These are phyloP conservation scores for Melaleuca alternifolia DNA, from an alignment of 345 rosid species.

Conservation along the genomic window DNA sequence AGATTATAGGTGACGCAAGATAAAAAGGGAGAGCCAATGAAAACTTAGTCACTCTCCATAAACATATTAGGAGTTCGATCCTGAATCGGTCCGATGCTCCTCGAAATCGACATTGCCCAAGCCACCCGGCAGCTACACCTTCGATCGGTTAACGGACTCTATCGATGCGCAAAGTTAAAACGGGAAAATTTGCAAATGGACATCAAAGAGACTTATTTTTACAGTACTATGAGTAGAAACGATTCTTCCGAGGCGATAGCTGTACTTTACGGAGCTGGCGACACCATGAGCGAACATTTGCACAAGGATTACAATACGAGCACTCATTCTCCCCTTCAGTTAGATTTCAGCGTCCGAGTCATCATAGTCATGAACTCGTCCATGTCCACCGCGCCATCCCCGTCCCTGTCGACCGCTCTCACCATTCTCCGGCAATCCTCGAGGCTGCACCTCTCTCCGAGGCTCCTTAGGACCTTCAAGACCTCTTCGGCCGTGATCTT, in stretches of 20 bases:
- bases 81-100: neutral
- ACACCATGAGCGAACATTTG: neutral
- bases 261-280: neutral
- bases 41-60: neutral
- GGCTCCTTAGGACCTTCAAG: slow-evolving; percentile 46
- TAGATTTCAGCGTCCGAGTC: slow-evolving; percentile 26
- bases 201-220: neutral
- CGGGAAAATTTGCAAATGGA: neutral
- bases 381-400: slow-evolving; percentile 68
- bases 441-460: slow-evolving; percentile 69
- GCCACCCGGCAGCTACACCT: neutral
- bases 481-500: slow-evolving; percentile 82
- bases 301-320: neutral
- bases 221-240: neutral
- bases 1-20: neutral
- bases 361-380: slow-evolving; percentile 81
- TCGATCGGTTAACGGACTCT: neutral
- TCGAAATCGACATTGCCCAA: neutral
- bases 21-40: neutral
- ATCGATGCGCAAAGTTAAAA: neutral
- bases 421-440: slow-evolving; percentile 77
- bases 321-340: neutral
- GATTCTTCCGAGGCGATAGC: neutral
- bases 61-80: neutral
- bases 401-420: slow-evolving; percentile 60